Conservation (phyloP, 2,329 filamentous ascomycete species). For the Paecilomyces sp. region DNA sequence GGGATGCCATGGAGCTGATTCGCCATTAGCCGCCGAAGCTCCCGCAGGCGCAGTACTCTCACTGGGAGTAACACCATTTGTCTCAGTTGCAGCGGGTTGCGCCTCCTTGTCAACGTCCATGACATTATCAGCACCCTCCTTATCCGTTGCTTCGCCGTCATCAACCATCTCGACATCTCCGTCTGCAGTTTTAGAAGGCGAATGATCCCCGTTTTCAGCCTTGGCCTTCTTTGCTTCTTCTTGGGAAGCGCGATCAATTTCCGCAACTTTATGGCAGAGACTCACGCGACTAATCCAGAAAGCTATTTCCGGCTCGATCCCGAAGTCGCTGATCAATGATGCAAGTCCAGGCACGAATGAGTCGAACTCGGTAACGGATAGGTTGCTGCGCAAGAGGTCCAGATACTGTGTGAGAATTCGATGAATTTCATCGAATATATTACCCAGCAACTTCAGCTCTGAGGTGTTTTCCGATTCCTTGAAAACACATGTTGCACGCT, state of each 20-base stretch:
- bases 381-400: slow-evolving; percentile 75
- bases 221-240: slow-evolving; percentile 16
- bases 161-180: slow-evolving; percentile 29
- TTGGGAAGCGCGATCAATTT: slow-evolving; percentile 28
- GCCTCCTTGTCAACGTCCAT: slow-evolving; percentile 31
- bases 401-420: slow-evolving; percentile 80
- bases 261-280: slow-evolving; percentile 57
- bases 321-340: slow-evolving; percentile 68
- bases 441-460: slow-evolving; percentile 82
- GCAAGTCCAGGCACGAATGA: slow-evolving; percentile 66
- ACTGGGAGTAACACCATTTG: slow-evolving; percentile 7
- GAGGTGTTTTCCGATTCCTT: slow-evolving; percentile 58
- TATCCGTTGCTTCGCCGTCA: slow-evolving; percentile 12
- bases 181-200: slow-evolving; percentile 19
- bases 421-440: slow-evolving; percentile 84
- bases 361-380: slow-evolving; percentile 71
- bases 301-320: slow-evolving; percentile 70
- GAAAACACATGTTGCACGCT: slow-evolving; percentile 79
- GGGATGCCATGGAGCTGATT: slow-evolving; percentile 53
- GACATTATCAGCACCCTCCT: slow-evolving; percentile 16
- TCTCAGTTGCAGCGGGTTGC: slow-evolving; percentile 5
- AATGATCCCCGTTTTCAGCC: slow-evolving; percentile 15
- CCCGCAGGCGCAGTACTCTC: slow-evolving; percentile 14
- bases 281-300: slow-evolving; percentile 76
- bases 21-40: slow-evolving; percentile 22